Evolutionary conservation across 1,284 basidiomycete species (phyloP).

Genomic region (Sphaerobolus stellatus): DNA sequence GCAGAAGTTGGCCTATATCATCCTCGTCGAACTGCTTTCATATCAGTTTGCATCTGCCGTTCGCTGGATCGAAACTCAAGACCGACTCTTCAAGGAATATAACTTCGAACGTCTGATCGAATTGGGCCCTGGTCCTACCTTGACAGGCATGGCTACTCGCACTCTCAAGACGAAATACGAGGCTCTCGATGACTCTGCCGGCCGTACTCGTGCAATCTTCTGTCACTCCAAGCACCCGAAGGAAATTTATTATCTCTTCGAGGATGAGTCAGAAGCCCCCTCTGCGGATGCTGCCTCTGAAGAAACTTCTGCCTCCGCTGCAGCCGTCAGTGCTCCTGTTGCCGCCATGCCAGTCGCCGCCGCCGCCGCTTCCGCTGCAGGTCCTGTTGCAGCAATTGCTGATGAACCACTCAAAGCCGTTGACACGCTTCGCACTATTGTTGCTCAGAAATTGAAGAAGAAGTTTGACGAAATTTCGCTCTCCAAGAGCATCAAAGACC

Average conservation of each 20-base stretch:
- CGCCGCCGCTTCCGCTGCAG: constrained; percentile 49
- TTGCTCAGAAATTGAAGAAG: constrained; percentile 99
- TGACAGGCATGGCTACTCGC: constrained; percentile 94
- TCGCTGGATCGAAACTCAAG: constrained; percentile 98
- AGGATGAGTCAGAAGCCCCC: constrained; percentile 73
- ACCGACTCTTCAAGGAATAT: constrained; percentile 88
- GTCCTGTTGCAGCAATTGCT: constrained; percentile 73
- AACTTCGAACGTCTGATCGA: constrained; percentile 94
- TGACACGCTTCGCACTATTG: constrained; percentile 86
- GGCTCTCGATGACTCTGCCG: constrained; percentile 81
- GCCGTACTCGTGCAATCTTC: constrained; percentile 78
- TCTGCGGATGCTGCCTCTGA: constrained; percentile 38
- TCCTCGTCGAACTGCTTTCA: constrained; percentile 93
- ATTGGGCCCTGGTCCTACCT: constrained; percentile 92
- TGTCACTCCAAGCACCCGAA: constrained; percentile 95
- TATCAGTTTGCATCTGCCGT: constrained; percentile 97
- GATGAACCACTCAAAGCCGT: constrained; percentile 91
- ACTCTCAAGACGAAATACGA: constrained; percentile 98
- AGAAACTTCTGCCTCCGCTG: constrained; percentile 41
- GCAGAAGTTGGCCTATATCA: constrained; percentile 91
- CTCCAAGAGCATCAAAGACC: constrained; percentile 97
- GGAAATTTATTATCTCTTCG: constrained; percentile 97
- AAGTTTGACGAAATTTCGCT: constrained; percentile 84
- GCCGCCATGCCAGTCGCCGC: constrained; percentile 46
- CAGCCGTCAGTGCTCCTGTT: constrained; percentile 45